Base-by-base conservation (phyloP, 2,329 filamentous ascomycete genomes). In the Sclerotinia glacialis region DNA sequence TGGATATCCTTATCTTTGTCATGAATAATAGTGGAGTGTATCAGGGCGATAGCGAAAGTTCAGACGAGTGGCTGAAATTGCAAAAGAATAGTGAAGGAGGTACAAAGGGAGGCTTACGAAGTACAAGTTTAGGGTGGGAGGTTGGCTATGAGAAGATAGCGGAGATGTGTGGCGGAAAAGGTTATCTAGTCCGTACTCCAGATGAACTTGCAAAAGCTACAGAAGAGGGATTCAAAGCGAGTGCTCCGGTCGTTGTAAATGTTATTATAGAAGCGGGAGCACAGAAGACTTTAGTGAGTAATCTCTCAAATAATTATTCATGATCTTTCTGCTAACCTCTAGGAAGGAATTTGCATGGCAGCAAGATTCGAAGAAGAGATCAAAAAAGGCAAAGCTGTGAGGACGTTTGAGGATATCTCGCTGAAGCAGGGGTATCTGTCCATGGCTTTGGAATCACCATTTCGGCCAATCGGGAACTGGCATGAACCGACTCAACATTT, bases 1-100 rank as follows among this genome's bases (percentile, higher is more conserved):
- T 85, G 77, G 82, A 83, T 53, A 77, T 84, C 5, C 72, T 85
- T 52, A 81, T 86, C 65, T 82, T 84, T 71, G 82, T 86, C 2
- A 78, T 85, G 66, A 85, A 86, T 69, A 86, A 86, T 71, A 80
- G 81, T 0, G 81, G 80, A 5, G 80, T 83, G 31, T 83, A 82
- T 73, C 79, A 82, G 62, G 81, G 80, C 3, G 80, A 82, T 63
- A 72, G 71, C 49, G 66, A 69, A 34, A 72, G 77, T 21, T 75
- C 77, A 26, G 77, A 80, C 44, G 76, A 78, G 9, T 85, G 81
- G 79, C 72, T 78, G n/a, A 69, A 75, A 34, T 76, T 81, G 66
- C 82, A 81, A 65, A 72, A 75, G 63, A 78, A 79, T 55, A 82
- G 69, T 63, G 70, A 70, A 44, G 65, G 72, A 46, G 73, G 67